A percentile compares a stretch with the other conserved stretches of the same genome.
Conservation (phyloP, 139 green algal genomes). For the Chlamydomonas eustigma region DNA sequence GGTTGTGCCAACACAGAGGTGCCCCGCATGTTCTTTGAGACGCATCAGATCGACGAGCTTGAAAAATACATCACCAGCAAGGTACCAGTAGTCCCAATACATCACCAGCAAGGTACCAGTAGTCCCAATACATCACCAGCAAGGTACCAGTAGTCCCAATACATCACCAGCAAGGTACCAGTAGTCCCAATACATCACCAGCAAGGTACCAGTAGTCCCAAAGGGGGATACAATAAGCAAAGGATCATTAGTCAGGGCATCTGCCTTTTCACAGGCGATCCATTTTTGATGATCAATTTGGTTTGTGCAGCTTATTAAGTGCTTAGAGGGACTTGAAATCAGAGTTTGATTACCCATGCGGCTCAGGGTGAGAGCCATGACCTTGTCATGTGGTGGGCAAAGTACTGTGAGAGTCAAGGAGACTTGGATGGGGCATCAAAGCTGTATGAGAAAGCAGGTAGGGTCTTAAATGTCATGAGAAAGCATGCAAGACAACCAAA, state of each 20-base stretch:
- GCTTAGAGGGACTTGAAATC: too few relatives aligned
- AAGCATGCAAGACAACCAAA: too few relatives aligned
- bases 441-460: constrained; percentile 53
- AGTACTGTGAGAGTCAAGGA: constrained; percentile 61
- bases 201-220: too few relatives aligned
- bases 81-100: too few relatives aligned
- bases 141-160: too few relatives aligned
- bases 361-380: constrained; percentile 27
- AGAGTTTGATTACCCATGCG: too few relatives aligned
- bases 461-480: too few relatives aligned
- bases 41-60: constrained; percentile 46
- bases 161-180: constrained; percentile 41
- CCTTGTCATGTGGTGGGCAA: constrained; percentile 72
- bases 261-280: neutral
- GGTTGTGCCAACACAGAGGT: constrained; percentile 55
- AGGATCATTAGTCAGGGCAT: neutral
- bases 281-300: neutral
- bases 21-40: constrained; percentile 66
- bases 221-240: neutral
- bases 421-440: constrained; percentile 55
- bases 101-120: constrained; percentile 30
- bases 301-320: neutral
- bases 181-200: constrained; percentile 55
- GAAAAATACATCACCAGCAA: constrained; percentile 49
- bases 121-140: constrained; percentile 49